Evolutionary conservation across 2,329 filamentous ascomycete genomes (phyloP).

Genomic region (Calonectria montana): DNA sequence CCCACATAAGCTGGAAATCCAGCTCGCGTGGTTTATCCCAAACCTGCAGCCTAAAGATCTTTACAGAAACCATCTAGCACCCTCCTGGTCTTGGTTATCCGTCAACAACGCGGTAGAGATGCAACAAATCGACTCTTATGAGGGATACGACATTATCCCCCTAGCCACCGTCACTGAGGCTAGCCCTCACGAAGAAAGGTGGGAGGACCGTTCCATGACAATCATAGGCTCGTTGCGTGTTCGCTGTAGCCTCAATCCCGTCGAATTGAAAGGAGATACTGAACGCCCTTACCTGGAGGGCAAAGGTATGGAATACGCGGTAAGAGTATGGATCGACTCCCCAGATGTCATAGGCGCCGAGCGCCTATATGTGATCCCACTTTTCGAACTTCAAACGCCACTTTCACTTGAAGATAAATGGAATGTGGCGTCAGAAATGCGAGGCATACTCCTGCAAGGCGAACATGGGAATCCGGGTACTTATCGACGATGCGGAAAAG

Average conservation of each 20-base stretch:
- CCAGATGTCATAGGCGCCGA: conserved; percentile 5
- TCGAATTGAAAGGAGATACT: background rate
- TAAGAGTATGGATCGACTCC: background rate
- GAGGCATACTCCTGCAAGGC: conserved; percentile 9
- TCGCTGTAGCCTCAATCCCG: conserved; percentile 15
- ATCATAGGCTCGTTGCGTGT: background rate
- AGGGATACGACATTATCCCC: conserved; percentile 10
- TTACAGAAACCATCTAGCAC: conserved; percentile 21
- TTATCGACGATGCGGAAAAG: conserved; percentile 24
- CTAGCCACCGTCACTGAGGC: conserved; percentile 15
- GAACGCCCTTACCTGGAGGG: background rate
- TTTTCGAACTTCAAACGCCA: conserved; percentile 15
- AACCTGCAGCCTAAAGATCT: background rate
- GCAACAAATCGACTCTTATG: conserved; percentile 4
- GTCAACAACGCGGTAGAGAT: conserved; percentile 15
- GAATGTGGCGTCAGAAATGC: conserved; percentile 17
- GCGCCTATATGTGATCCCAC: conserved; percentile 17
- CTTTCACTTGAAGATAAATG: conserved; percentile 7
- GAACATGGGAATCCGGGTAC: background rate
- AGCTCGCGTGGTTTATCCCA: conserved; percentile 17
- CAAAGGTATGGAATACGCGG: conserved; percentile 8
- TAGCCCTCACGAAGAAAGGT: background rate
- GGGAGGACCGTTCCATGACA: conserved; percentile 4
- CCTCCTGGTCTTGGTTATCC: conserved; percentile 26
- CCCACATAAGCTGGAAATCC: conserved; percentile 19